phyloP scores from a whole-genome alignment of 371 early-diverging fungal species.

The Mortierella sp. region DNA sequence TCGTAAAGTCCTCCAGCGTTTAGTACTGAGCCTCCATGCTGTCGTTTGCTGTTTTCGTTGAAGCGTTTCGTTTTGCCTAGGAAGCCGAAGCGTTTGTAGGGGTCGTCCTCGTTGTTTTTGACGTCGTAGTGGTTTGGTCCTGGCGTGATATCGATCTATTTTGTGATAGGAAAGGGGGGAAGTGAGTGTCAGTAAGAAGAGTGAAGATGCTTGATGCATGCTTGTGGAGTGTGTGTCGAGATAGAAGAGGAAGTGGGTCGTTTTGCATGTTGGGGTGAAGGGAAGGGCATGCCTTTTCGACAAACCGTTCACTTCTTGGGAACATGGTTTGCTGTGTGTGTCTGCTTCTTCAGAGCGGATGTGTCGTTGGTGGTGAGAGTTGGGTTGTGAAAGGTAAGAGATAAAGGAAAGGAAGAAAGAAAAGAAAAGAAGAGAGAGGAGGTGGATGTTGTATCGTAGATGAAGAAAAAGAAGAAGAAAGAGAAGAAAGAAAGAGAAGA shows the following conservation, averaged over 20 bases:
- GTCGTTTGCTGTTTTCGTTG: background rate
- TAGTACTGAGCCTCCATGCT: background rate
- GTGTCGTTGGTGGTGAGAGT: background rate
- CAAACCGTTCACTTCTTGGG: conserved; percentile 56
- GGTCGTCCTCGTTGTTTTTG: conserved; percentile 38
- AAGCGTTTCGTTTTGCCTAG: conserved; percentile 50
- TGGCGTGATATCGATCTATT: conserved; percentile 49
- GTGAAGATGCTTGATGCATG: background rate
- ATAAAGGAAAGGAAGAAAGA: background rate
- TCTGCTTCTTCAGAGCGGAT: background rate
- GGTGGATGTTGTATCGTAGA: too few relatives aligned
- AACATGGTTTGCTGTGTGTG: conserved; percentile 31
- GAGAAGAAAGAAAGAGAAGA: background rate
- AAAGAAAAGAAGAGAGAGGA: conserved; percentile 6
- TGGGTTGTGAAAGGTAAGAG: background rate
- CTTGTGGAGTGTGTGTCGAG: background rate
- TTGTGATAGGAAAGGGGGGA: background rate
- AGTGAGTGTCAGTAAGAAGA: background rate
- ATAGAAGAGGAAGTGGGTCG: too few relatives aligned
- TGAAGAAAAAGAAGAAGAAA: conserved; percentile 14
- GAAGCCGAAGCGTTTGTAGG: conserved; percentile 54
- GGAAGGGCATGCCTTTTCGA: conserved; percentile 46
- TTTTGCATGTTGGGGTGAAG: too few relatives aligned
- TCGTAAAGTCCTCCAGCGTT: conserved; percentile 28
- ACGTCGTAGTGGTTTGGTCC: conserved; percentile 56